Evolutionary conservation across 257 asterid species (phyloP), one percentile per base, ranked within the genome.

Genomic region (Leptodermis oblonga): DNA sequence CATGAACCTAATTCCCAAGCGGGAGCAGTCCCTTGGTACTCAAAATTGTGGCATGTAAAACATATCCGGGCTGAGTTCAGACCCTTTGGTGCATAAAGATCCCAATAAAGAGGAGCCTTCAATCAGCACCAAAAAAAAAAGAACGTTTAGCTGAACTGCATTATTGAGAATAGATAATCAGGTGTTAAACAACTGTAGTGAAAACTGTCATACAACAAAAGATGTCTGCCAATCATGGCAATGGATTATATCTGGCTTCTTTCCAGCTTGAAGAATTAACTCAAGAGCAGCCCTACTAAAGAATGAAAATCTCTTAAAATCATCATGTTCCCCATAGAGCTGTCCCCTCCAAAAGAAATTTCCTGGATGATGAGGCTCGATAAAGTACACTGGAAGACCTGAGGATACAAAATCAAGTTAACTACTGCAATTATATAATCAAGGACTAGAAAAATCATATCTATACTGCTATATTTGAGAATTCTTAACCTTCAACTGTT

Each of bases 211-310:
- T 90, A 94, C 99, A 68, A 91, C 85, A 75, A 94, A 94, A 68
- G 96, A 89, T 74, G 99, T 94, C 81, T 94, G 99, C 99, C 99
- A 94, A 81, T 94, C 99, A 85, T 94, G 99, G 78, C 96, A 90
- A 73, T 94, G 99, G 72, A 94, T 89, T 53, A 94, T 87, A 71
- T 89, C 96, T 0, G 99, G 97, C 76, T 79, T 87, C 82, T 94
- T 94, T 68, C 92, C 97, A 79, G 92, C 87, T 81, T 87, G 99
- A 77, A 78, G 86, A 79, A 94, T 63, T 60, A 94, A 80, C 85
- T 94, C 99, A 74, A 94, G 99, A 78, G 99, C 99, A 45, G 92
- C 99, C 89, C 99, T 84, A 86, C 99, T 94, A 78, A 94, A 94
- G 90, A 80, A 90, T 74, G 99, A 94, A 85, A 94, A 94, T 79